Evolutionary conservation across 2,329 filamentous ascomycete species (phyloP).

Genomic region (Nothophaeocryptopus gaeumannii): DNA sequence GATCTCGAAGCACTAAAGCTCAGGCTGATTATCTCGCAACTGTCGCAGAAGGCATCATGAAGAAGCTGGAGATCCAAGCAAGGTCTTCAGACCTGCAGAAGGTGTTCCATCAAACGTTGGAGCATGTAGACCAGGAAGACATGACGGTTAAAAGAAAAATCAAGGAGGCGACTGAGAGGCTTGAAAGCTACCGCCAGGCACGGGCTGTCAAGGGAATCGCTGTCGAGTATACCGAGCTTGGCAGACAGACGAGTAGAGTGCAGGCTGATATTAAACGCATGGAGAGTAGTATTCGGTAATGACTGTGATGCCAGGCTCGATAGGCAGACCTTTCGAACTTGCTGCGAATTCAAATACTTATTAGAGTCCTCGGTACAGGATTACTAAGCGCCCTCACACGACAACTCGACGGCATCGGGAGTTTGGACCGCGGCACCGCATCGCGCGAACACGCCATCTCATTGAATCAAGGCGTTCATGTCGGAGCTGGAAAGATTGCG

Average conservation of each 20-base stretch:
- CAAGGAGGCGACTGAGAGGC: slow-evolving; percentile 32
- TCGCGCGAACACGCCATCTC: too few relatives aligned
- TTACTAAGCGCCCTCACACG: too few relatives aligned
- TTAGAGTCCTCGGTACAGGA: too few relatives aligned
- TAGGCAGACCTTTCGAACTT: too few relatives aligned
- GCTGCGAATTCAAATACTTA: too few relatives aligned
- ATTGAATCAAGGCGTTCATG: not conserved
- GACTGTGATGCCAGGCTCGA: not conserved
- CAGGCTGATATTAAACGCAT: slow-evolving; percentile 36
- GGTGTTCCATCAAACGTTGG: slow-evolving; percentile 35
- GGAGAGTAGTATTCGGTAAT: slow-evolving; percentile 9
- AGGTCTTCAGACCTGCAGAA: slow-evolving; percentile 26
- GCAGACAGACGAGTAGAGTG: slow-evolving; percentile 29
- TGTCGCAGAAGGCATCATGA: slow-evolving; percentile 42
- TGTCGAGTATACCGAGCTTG: slow-evolving; percentile 37
- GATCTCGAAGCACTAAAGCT: slow-evolving; percentile 42
- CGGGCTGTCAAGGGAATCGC: slow-evolving; percentile 41
- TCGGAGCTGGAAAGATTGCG: slow-evolving; percentile 11
- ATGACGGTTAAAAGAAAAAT: slow-evolving; percentile 33
- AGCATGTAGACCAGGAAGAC: slow-evolving; percentile 32
- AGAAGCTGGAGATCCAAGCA: slow-evolving; percentile 38
- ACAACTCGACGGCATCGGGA: too few relatives aligned
- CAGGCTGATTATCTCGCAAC: slow-evolving; percentile 44
- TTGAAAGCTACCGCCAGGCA: slow-evolving; percentile 39
- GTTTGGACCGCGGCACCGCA: too few relatives aligned